These are phyloP conservation scores for Lotus japonicus DNA, from an alignment of 306 rosid species.

Conservation along the genomic window DNA sequence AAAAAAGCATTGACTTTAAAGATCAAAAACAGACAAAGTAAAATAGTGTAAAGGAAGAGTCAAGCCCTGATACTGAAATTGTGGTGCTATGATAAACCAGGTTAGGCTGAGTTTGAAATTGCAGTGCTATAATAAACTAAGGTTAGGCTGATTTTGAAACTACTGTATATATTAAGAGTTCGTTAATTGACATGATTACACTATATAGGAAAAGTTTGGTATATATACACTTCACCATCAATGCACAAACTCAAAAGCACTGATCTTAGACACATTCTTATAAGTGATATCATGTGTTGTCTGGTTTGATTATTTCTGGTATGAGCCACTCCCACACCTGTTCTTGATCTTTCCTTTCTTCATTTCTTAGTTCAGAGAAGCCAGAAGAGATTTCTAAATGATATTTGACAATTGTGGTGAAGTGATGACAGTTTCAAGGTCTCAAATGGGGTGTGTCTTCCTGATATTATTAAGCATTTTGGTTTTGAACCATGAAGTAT, in stretches of 20 bases:
- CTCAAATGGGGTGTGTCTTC: constrained; percentile 26
- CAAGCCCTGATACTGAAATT: constrained; percentile 47
- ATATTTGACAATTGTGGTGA: neutral
- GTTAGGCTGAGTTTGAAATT: constrained; percentile 18
- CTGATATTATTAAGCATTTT: constrained; percentile 39
- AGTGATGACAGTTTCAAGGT: constrained; percentile 42
- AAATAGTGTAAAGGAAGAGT: constrained; percentile 26
- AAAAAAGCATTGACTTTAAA: constrained; percentile 24
- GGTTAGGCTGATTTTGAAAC: no score
- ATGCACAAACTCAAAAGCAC: neutral
- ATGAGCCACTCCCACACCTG: neutral
- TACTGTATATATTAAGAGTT: neutral
- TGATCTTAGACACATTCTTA: neutral
- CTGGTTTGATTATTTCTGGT: neutral
- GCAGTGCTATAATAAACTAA: no score
- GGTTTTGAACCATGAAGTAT: constrained; percentile 21
- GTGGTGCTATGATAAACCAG: constrained; percentile 28
- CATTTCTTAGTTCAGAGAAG: constrained; percentile 5
- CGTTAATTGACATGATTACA: neutral
- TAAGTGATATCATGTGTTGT: no score
- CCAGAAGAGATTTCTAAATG: neutral
- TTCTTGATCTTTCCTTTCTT: constrained; percentile 6
- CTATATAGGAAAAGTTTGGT: constrained; percentile 23
- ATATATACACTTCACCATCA: constrained; percentile 8
- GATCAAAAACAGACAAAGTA: neutral